Conservation (phyloP, 352 stramenopile genomes). For the Elongisporangium anandrum region DNA sequence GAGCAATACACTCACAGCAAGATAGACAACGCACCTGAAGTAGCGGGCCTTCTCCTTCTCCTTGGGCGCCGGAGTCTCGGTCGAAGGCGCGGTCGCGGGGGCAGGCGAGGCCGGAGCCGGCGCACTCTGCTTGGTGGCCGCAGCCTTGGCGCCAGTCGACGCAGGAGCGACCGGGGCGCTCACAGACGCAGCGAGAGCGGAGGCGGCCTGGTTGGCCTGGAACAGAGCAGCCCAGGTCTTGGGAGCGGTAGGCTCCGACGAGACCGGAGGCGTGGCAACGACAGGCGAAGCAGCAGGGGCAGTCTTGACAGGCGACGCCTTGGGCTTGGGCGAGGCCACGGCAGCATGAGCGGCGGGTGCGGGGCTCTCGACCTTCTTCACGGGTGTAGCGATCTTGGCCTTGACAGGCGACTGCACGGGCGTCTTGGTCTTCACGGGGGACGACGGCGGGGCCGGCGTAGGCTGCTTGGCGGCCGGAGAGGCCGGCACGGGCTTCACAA, state of each 20-base stretch:
- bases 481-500: constrained; percentile 10
- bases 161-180: constrained; percentile 4
- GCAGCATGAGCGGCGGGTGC: constrained; percentile 19
- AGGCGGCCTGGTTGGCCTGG: constrained; percentile 11
- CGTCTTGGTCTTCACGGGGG: constrained; percentile 6
- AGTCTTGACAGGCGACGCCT: constrained; percentile 14
- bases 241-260: constrained; percentile 23
- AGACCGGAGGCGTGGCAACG: constrained; percentile 8
- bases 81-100: constrained; percentile 12
- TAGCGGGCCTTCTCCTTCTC: constrained; percentile 53
- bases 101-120: constrained; percentile 13
- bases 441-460: constrained; percentile 9
- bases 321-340: constrained; percentile 13
- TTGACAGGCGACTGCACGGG: constrained; percentile 16
- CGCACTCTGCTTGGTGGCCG: constrained; percentile 14
- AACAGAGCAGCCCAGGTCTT: constrained; percentile 68
- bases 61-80: constrained; percentile 15
- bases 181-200: constrained; percentile 19
- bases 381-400: constrained; percentile 7
- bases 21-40: constrained; percentile 19
- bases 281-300: constrained; percentile 9
- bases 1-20: neutral
- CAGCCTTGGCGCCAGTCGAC: constrained; percentile 7
- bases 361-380: constrained; percentile 23
- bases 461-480: constrained; percentile 25